Evolutionary conservation across 2,329 filamentous ascomycete genomes (phyloP), one percentile per base, ranked within the genome.

Genomic region (Allantophomopsis cytisporea): DNA sequence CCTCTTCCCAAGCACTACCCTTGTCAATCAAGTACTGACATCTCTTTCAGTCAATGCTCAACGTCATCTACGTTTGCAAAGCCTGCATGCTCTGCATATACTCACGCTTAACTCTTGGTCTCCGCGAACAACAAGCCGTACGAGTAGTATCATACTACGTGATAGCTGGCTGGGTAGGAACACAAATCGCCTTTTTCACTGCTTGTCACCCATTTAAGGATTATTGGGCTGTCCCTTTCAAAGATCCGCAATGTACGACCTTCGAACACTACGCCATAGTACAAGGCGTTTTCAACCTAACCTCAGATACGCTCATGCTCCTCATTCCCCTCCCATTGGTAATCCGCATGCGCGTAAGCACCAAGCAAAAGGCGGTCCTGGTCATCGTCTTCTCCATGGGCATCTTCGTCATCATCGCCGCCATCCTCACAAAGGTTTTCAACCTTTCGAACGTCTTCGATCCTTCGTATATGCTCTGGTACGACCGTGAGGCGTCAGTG

Each of bases 201-300:
- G 75, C 73, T 63, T 77, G 73, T 43, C 56, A 61, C 5, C 72
- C 72, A 0, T 73, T 76, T 41, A 51, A 41, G 30, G 60, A 70
- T 34, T 76, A 76, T 45, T 76, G 71, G 71, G 66, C 66, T 13
- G 62, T 76, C n/a, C 71, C 72, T 0, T 62, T 69, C 2, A 47
- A 62, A 2, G 41, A 64, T 18, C 64, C 60, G 2, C 69, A 76
- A 58, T 75, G 71, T 48, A 66, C 69, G 2, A 68, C 69, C 0
- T 63, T 67, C 2, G 61, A 65, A 18, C 60, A 71, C 47, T 73
- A 73, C 45, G 62, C 70, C n/a, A 71, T 73, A 37, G 65, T 68
- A 13, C 71, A 75, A 43, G 64, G 66, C 2, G 58, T 62, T 7
- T 63, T 76, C 49, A 76, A 76, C 47, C 66, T 76, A 36, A 64